Conservation (phyloP, 495 filamentous ascomycete genomes). For the Lophiotrema nucula region DNA sequence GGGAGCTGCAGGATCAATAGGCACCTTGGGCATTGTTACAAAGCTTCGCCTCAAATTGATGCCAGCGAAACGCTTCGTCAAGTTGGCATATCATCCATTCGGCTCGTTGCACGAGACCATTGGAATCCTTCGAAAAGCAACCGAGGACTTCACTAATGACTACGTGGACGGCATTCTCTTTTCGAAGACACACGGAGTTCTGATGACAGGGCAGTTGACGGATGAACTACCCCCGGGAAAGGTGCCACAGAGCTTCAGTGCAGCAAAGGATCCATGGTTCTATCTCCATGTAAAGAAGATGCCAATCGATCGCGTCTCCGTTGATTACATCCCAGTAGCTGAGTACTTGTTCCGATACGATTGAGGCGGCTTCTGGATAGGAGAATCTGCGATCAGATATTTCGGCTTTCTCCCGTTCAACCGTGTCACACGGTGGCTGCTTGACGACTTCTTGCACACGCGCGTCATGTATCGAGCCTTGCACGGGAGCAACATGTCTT, state of each 20-base stretch:
- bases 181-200: conserved; percentile 48
- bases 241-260: conserved; percentile 47
- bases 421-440: conserved; percentile 50
- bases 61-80: conserved; percentile 51
- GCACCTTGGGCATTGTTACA: conserved; percentile 55
- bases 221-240: conserved; percentile 31
- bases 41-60: conserved; percentile 51
- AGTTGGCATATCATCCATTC: conserved; percentile 47
- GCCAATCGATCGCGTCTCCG: conserved; percentile 59
- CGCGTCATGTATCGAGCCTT: conserved; percentile 60
- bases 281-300: conserved; percentile 4
- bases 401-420: conserved; percentile 54
- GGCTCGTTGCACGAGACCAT: conserved; percentile 29
- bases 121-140: conserved; percentile 39
- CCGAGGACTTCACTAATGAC: conserved; percentile 17
- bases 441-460: conserved; percentile 63
- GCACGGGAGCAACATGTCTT: conserved; percentile 49
- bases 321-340: conserved; percentile 51
- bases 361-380: conserved; percentile 59
- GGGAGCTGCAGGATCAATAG: conserved; percentile 54
- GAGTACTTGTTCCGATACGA: conserved; percentile 64
- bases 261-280: conserved; percentile 22
- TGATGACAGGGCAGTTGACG: conserved; percentile 52
- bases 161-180: conserved; percentile 48
- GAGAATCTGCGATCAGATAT: conserved; percentile 52